Conservation (phyloP, 2,329 filamentous ascomycete genomes). For the Beauveria australis region DNA sequence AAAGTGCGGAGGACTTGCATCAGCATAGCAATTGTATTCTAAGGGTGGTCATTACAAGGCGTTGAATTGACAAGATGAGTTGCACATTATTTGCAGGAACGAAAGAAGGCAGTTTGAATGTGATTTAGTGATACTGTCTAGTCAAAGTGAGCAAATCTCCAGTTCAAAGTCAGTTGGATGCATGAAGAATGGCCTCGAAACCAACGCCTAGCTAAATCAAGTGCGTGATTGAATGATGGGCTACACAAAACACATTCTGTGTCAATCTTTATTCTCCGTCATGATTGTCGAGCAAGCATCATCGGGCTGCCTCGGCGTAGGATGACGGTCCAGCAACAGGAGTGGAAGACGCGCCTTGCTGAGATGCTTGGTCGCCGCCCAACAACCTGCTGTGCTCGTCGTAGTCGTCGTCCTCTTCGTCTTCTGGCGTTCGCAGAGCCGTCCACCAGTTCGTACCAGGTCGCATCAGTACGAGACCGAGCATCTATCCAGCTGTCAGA, state of each 20-base stretch:
- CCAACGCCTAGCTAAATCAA: slow-evolving; percentile 4
- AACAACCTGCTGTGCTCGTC: slow-evolving; percentile 1
- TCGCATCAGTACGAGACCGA: slow-evolving; percentile 23
- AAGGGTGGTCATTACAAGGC: background rate
- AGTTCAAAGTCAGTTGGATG: background rate
- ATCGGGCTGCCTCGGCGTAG: slow-evolving; percentile 1
- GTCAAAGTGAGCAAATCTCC: background rate
- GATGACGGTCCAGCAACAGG: slow-evolving; percentile 1
- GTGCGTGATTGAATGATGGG: background rate
- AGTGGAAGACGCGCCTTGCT: background rate
- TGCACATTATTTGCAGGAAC: no score
- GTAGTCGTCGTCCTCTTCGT: background rate
- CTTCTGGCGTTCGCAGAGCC: slow-evolving; percentile 16
- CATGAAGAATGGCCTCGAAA: background rate
- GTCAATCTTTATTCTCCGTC: background rate
- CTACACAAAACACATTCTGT: background rate
- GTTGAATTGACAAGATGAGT: background rate
- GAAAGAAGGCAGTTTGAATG: background rate
- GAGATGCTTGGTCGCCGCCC: background rate
- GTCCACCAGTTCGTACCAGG: slow-evolving; percentile 24
- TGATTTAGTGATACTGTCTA: background rate
- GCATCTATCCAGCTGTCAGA: slow-evolving; percentile 17
- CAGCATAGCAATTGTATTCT: slow-evolving; percentile 2
- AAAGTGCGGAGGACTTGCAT: background rate
- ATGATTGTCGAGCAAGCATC: background rate